Evolutionary conservation across 176 grass and related monocot species (phyloP), one percentile per base, ranked within the genome.

Genomic region (Thalia dealbata): DNA sequence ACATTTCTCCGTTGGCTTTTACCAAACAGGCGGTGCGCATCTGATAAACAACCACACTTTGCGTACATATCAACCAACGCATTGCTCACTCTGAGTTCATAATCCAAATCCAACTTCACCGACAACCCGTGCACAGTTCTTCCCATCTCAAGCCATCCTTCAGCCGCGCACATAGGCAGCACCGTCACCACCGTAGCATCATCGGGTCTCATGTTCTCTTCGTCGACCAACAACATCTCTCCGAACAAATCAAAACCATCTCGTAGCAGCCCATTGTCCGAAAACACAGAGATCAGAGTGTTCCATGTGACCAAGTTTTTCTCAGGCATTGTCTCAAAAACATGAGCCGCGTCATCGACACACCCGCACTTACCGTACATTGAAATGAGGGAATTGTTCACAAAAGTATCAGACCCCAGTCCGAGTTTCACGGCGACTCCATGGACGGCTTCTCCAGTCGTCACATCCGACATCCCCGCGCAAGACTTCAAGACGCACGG

Each of bases 251-350:
- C 69, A 50, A 91, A 23, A 25, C 81, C 78, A n/a, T 69, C 62
- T 9, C 56, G 51, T n/a, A 52, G 74, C 50, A 75, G 32, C 18
- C 63, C 69, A 71, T 81, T 81, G 13, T 74, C 88, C 13, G 78
- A 84, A 66, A 91, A 67, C 3, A 75, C 88, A 6, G 71, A 77
- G 35, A 87, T 78, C 75, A 91, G 72, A 19, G 88, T 81, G 78
- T 91, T 91, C 88, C 88, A 91, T n/a, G 88, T 81, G 38, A 91
- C 88, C 24, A 91, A 51, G 76, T 90, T 90, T 64, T 78, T 81
- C 23, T 6, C 26, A 0, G 77, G 80, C 74, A 86, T 86, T 21
- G 25, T 79, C 0, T 77, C 79, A 50, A 91, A 87, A 45, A 87
- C 44, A 44, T 74, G 76, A 71, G 68, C 32, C 0, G 84, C 88